Conservation (phyloP, 1,284 basidiomycete genomes). For the Tranzscheliella williamsii region DNA sequence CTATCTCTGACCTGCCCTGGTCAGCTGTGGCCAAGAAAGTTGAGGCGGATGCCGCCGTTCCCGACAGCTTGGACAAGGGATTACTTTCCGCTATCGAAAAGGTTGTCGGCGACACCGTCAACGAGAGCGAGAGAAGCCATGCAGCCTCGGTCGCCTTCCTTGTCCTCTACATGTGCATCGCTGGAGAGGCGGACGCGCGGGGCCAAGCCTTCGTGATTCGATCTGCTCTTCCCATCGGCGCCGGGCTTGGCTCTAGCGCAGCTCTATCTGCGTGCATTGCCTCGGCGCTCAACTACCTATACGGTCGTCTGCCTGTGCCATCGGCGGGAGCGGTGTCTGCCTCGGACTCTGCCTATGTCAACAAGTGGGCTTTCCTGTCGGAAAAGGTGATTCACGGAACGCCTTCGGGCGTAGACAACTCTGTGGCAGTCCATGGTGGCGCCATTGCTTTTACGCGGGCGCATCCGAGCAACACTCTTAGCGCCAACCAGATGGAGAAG, state of each 20-base stretch:
- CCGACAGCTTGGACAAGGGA: conserved; percentile 62
- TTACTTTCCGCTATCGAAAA: conserved; percentile 40
- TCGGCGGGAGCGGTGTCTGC: conserved; percentile 3
- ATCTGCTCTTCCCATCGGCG: conserved; percentile 95
- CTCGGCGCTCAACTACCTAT: conserved; percentile 71
- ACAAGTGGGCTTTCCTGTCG: conserved; percentile 89
- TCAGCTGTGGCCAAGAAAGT: conserved; percentile 63
- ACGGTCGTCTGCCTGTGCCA: conserved; percentile 66
- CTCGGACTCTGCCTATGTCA: conserved; percentile 74
- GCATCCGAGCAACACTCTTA: conserved; percentile 68
- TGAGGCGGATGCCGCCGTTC: conserved; percentile 70
- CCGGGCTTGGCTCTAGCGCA: conserved; percentile 94
- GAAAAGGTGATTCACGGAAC: conserved; percentile 98
- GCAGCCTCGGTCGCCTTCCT: conserved; percentile 81
- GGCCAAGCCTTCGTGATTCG: conserved; percentile 80
- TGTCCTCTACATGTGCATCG: conserved; percentile 87
- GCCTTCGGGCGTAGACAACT: conserved; percentile 96
- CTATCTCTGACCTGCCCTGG: conserved; percentile 81
- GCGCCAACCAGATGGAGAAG: conserved; percentile 75
- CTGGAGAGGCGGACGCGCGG: conserved; percentile 67
- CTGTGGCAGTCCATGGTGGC: conserved; percentile 88
- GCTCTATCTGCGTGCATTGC: conserved; percentile 88
- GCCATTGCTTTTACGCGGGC: conserved; percentile 86
- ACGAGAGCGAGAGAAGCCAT: conserved; percentile 60
- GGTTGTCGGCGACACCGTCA: conserved; percentile 42